Conservation (phyloP, 129 eudicot genomes). For the Flaveria bidentis region DNA sequence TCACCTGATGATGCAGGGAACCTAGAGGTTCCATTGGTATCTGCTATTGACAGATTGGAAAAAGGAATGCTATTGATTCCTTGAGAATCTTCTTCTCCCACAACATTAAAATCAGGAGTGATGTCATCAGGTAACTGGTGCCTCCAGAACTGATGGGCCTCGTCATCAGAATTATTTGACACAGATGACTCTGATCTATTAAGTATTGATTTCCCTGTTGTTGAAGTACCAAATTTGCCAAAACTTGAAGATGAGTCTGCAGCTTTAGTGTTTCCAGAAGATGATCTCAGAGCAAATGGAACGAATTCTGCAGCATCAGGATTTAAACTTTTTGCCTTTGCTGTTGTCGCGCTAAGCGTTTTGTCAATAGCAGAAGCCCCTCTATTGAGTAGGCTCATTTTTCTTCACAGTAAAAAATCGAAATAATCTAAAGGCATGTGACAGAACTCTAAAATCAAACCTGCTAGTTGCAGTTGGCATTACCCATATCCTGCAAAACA, state of each 20-base stretch:
- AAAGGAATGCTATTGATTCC: slow-evolving; percentile 51
- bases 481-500: slow-evolving; percentile 56
- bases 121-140: slow-evolving; percentile 93
- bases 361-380: slow-evolving; percentile 60
- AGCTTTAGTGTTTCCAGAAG: slow-evolving; percentile 38
- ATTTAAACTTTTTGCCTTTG: slow-evolving; percentile 60
- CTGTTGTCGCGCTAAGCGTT: slow-evolving; percentile 40
- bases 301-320: slow-evolving; percentile 94
- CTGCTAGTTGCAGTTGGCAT: slow-evolving; percentile 24
- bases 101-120: slow-evolving; percentile 75
- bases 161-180: slow-evolving; percentile 87
- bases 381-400: slow-evolving; percentile 72
- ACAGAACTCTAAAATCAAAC: slow-evolving; percentile 14
- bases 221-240: slow-evolving; percentile 30
- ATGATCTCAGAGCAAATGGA: slow-evolving; percentile 69
- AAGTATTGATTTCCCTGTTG: slow-evolving; percentile 57
- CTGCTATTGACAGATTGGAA: slow-evolving; percentile 59
- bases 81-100: slow-evolving; percentile 57
- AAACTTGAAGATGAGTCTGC: slow-evolving; percentile 44
- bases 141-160: slow-evolving; percentile 83
- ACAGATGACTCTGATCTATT: slow-evolving; percentile 74
- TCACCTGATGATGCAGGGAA: slow-evolving; percentile 26
- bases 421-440: slow-evolving; percentile 30
- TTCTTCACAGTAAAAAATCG: slow-evolving; percentile 29
- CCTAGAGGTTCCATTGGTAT: slow-evolving; percentile 48